Evolutionary conservation across 257 asterid genomes (phyloP).

Genomic region (Solanum piurae): DNA sequence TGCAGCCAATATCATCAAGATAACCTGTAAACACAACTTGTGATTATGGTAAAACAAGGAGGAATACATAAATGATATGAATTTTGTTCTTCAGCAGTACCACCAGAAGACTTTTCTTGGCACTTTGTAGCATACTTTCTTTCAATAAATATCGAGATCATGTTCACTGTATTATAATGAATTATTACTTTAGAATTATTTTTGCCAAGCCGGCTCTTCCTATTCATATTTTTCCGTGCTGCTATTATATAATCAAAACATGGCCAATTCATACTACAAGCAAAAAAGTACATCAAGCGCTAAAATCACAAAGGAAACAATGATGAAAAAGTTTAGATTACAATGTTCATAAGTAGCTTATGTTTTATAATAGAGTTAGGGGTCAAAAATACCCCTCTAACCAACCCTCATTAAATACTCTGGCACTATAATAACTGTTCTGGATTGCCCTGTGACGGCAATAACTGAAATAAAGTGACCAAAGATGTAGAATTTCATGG

Average conservation of each 20-base stretch:
- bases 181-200: background rate
- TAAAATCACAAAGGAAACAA: background rate
- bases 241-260: background rate
- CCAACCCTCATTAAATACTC: background rate
- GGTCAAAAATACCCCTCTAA: background rate
- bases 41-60: background rate
- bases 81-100: background rate
- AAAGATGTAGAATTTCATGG: background rate
- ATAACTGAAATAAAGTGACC: background rate
- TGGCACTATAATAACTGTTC: background rate
- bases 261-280: background rate
- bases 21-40: constrained; percentile 41
- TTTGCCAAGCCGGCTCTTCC: background rate
- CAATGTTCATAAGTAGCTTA: background rate
- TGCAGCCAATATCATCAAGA: constrained; percentile 97
- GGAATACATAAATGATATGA: background rate
- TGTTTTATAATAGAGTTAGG: background rate
- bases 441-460: background rate
- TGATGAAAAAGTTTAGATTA: background rate
- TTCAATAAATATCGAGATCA: background rate
- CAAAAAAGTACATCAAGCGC: background rate
- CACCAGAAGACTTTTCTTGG: background rate
- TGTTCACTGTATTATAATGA: background rate
- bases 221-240: background rate
- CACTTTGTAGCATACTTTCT: background rate